Evolutionary conservation across 139 green algal genomes (phyloP), one percentile per base, ranked within the genome.

Genomic region (Coelastrella sp.): DNA sequence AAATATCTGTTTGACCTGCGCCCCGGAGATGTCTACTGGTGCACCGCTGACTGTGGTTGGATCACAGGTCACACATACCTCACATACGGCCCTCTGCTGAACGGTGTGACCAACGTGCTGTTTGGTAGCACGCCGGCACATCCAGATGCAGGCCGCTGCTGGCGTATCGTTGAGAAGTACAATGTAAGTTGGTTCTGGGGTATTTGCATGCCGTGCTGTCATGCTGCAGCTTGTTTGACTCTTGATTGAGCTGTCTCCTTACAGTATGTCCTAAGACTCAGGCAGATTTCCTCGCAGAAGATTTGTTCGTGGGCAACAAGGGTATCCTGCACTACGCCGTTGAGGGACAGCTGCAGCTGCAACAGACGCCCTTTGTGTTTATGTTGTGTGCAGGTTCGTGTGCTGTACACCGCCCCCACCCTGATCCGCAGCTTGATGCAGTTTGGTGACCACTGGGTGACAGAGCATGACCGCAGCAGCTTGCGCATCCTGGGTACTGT

Each of bases 391-490:
- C 87, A 94, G 91, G 95, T 98, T 71, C 97, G 92, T 64, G 92
- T 97, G 88, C 99, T 99, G 85, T 99, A 99, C 96, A 99, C 98
- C 0, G 98, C 98, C 8, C 98, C 98, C 73, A 99, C 98, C 14
- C 96, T 97, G 79, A 98, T 99, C 64, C 94, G 98, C 73, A 94
- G 95, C 7, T 96, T 99, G 73, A 99, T 99, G 96, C 86, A 91
- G 79, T 91, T 92, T 58, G 98, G 97, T 22, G 96, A 98, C 77
- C 80, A 97, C 47, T 91, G 66, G 80, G 90, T 93, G 0, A 90
- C 75, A 81, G 22, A 66, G 54, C 85, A 93, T 56, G 80, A 90
- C 80, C 90, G 90, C n/a, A 91, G 83, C 54, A 94, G 85, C 47
- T 92, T 99, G 74, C 93, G 95, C 80, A 89, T 99, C 7, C 95